Evolutionary conservation across 225 moss, liverwort and hornwort species (phyloP), one percentile per base, ranked within the genome.

Genomic region (Asterella californica): DNA sequence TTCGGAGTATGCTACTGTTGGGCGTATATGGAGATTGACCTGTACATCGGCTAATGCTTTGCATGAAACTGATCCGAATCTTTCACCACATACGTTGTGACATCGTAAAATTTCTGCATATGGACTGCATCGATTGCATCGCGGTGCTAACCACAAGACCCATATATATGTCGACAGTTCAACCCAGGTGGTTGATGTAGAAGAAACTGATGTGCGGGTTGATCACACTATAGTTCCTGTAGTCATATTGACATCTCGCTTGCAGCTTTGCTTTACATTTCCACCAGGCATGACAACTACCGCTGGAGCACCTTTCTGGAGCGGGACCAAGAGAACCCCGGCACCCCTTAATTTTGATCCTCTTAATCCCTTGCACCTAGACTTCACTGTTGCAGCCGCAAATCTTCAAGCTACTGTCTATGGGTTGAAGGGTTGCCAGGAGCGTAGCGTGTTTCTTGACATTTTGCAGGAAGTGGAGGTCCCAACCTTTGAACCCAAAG

Each of bases 401-500:
- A 99, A 99, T 84, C 85, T 99, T 53, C 99, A 99, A 81, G 99
- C 99, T 75, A 99, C 93, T 30, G 95, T 99, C 10, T 99, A 99
- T 82, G 99, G 99, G 49, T 90, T 99, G 34, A 95, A 92, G 80
- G 99, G 99, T 64, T 99, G 94, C 64, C 92, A 91, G 52, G 94
- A 99, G 72, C 93, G 90, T 45, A 70, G 62, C 55, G 67, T 90
- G 54, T 99, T 99, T 78, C 84, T 95, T 70, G 95, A 93, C 71
- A 89, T 92, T 78, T 88, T 99, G 79, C 93, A 83, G 60, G 86
- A 86, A 78, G 90, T 99, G 80, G 88, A 82, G 33, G 89, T 94
- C 42, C 93, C 99, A 68, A 85, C 11, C 33, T 99, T 99, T 84
- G 87, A 90, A 85, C 99, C 99, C 48, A 95, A 85, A 87, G 93